Evolutionary conservation across 2,329 filamentous ascomycete species (phyloP), one percentile per base, ranked within the genome.

Genomic region (Nannizziopsis barbatae): DNA sequence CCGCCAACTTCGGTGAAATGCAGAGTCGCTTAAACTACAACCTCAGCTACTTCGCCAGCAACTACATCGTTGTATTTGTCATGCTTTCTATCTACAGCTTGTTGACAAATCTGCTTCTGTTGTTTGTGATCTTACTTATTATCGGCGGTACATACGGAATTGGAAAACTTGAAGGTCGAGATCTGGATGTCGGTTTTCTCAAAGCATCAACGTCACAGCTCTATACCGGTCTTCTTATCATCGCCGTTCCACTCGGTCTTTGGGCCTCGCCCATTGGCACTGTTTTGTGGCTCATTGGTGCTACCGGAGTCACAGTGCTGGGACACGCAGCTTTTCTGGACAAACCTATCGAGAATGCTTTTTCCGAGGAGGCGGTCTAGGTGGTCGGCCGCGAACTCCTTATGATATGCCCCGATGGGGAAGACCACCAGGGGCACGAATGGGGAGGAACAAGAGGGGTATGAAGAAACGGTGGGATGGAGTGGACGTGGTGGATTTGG

Each of bases 311-410:
- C 66, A 86, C 83, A 65, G 93, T 96, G 58, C 74, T 96, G 57
- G 92, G 92, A 70, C 92, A 98, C 73, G 92, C 92, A 59, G 78
- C 88, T 55, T 80, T 96, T 66, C 82, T 96, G 84, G 90, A 96
- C 68, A 95, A 95, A 79, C 90, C 90, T 52, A 95, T 96, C 75
- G 92, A 96, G 82, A 90, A 93, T 89, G 89, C 89, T 95, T 98
- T 98, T 95, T 95, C 90, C 78, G 92, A 93, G 89, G 92, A 98
- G 90, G 90, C 92, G 89, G 92, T 98, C 85, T 98, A 96, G 82
- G 79, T 93, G 89, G 89, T 96, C 92, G 90, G 87, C 90, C 90
- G 92, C 92, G 84, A 92, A 84, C 89, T 95, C 90, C 89, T 73
- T 72, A 76, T 71, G 72, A 73, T 76, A 82, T 84, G 88, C 88